Evolutionary conservation across 768 basidiomycete genomes (phyloP).

Genomic region (Paxillus ammoniavirescens): DNA sequence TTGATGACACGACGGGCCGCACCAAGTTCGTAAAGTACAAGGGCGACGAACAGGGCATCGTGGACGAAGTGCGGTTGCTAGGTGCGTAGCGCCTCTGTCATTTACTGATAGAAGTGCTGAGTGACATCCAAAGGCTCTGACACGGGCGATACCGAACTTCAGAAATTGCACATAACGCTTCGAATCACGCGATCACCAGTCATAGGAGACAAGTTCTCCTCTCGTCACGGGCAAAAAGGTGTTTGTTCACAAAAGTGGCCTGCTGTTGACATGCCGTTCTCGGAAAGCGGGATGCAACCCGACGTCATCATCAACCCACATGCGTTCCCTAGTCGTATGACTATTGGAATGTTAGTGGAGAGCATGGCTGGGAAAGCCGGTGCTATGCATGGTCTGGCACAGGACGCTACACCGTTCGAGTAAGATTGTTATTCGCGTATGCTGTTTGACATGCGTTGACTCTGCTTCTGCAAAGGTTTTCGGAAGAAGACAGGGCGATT

Average conservation of each 20-base stretch:
- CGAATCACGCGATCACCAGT: constrained; percentile 93
- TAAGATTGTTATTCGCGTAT: constrained; percentile 37
- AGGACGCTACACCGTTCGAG: constrained; percentile 99
- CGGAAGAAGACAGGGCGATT: constrained; percentile 94
- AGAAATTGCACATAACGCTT: constrained; percentile 91
- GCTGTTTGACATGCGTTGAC: constrained; percentile 9
- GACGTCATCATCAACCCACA: constrained; percentile 99
- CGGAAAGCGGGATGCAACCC: constrained; percentile 97
- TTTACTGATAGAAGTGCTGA: constrained; percentile 1
- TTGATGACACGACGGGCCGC: constrained; percentile 78
- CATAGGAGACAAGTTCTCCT: constrained; percentile 99
- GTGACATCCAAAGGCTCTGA: constrained; percentile 64
- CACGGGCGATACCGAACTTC: constrained; percentile 80
- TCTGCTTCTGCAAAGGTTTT: constrained; percentile 56
- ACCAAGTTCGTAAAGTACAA: constrained; percentile 94
- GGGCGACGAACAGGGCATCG: constrained; percentile 86
- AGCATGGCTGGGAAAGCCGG: constrained; percentile 99
- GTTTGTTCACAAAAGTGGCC: constrained; percentile 99
- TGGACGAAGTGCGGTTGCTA: constrained; percentile 89
- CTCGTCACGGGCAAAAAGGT: constrained; percentile 98
- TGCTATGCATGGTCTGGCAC: constrained; percentile 96
- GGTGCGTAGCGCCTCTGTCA: constrained; percentile 44
- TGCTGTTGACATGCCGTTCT: constrained; percentile 96
- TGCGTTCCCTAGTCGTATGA: constrained; percentile 99
- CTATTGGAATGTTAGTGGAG: constrained; percentile 99